A percentile compares a stretch with the other conserved stretches of the same genome.
Conservation (phyloP, 1,139 yeast species). For the Lodderomyces metapsilosis region DNA sequence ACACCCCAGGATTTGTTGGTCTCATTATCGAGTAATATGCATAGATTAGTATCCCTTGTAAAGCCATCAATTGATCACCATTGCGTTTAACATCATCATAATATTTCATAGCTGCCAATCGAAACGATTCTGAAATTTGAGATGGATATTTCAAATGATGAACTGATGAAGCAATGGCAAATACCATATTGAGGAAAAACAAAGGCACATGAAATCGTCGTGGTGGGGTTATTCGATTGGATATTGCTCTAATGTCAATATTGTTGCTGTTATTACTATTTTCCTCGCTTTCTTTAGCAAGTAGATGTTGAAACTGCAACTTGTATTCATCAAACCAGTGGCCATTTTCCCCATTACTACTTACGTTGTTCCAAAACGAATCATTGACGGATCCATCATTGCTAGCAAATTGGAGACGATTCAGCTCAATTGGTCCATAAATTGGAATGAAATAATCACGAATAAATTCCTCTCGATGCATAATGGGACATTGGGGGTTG, state of each 20-base stretch:
- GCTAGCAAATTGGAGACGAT: slow-evolving; percentile 53
- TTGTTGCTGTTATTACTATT: neutral
- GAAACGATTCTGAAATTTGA: slow-evolving; percentile 68
- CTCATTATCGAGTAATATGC: slow-evolving; percentile 73
- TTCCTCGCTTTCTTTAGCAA: slow-evolving; percentile 2
- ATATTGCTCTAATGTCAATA: slow-evolving; percentile 20
- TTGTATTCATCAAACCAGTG: slow-evolving; percentile 13
- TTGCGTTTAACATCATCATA: slow-evolving; percentile 60
- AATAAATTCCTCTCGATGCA: slow-evolving; percentile 78
- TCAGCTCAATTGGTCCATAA: slow-evolving; percentile 57
- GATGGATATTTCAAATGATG: slow-evolving; percentile 70
- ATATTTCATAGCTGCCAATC: slow-evolving; percentile 63
- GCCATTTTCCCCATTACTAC: neutral
- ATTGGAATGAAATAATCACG: slow-evolving; percentile 68
- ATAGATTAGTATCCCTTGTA: slow-evolving; percentile 69
- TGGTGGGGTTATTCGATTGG: slow-evolving; percentile 48
- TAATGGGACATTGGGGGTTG: slow-evolving; percentile 75
- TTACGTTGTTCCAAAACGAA: slow-evolving; percentile 3
- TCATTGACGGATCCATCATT: slow-evolving; percentile 27
- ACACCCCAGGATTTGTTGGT: slow-evolving; percentile 84
- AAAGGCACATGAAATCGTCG: slow-evolving; percentile 39
- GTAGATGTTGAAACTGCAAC: slow-evolving; percentile 17
- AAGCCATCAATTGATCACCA: slow-evolving; percentile 61
- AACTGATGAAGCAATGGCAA: slow-evolving; percentile 79
- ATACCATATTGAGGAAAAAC: slow-evolving; percentile 68